Conservation (phyloP, 2,329 filamentous ascomycete genomes). For the Raffaelea deltoideospora region DNA sequence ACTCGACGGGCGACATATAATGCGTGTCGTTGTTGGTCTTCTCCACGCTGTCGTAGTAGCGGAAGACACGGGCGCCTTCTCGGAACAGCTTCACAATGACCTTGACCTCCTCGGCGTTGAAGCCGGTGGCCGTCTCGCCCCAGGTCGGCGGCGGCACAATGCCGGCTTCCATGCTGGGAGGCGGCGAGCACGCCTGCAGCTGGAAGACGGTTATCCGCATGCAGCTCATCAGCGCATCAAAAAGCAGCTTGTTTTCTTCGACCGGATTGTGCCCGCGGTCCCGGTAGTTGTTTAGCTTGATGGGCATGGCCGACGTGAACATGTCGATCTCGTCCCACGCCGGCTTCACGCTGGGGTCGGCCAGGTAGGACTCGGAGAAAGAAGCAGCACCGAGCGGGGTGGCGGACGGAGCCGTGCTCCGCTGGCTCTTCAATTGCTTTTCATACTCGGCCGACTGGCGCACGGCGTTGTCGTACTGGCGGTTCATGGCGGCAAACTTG, state of each 20-base stretch:
- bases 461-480: conserved; percentile 85
- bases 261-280: conserved; percentile 85
- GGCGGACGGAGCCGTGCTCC: conserved; percentile 4
- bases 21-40: conserved; percentile 58
- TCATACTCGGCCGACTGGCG: conserved; percentile 91
- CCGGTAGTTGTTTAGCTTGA: conserved; percentile 83
- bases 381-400: conserved; percentile 33
- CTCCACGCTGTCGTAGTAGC: conserved; percentile 69
- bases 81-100: conserved; percentile 96
- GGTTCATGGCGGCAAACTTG: conserved; percentile 97
- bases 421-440: conserved; percentile 54
- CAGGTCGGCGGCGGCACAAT: conserved; percentile 75
- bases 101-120: conserved; percentile 91
- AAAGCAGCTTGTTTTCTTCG: conserved; percentile 92
- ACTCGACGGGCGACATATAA: conserved; percentile 72
- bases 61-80: conserved; percentile 89
- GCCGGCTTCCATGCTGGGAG: conserved; percentile 53
- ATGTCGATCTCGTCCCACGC: conserved; percentile 99
- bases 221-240: conserved; percentile 90
- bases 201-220: conserved; percentile 96
- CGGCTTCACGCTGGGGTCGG: conserved; percentile 63
- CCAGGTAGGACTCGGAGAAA: conserved; percentile 62
- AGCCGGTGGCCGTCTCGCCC: conserved; percentile 90
- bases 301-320: conserved; percentile 75
- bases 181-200: conserved; percentile 74